These are phyloP conservation scores for Mycena haematopus DNA, from an alignment of 768 basidiomycete species.

Conservation along the genomic window DNA sequence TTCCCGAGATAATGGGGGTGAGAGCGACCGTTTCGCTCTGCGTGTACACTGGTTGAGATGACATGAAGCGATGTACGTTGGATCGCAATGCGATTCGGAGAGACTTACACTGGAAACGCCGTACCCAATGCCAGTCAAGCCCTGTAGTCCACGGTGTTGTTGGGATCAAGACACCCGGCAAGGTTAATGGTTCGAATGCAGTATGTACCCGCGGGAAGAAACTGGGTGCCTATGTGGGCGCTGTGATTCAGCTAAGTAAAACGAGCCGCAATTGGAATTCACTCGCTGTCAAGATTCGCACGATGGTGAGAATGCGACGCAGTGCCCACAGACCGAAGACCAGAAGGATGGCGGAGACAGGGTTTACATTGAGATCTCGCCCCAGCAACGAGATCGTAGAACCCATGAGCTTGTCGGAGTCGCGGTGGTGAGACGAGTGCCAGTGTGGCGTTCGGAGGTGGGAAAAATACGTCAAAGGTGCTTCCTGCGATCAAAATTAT, in stretches of 20 bases:
- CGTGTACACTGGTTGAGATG: conserved; percentile 31
- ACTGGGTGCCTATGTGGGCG: background rate
- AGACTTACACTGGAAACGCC: conserved; percentile 34
- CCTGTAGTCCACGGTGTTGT: conserved; percentile 38
- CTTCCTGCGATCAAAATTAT: no score
- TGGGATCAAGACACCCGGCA: conserved; percentile 37
- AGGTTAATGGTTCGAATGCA: conserved; percentile 36
- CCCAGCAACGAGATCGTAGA: conserved; percentile 6
- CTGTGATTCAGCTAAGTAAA: background rate
- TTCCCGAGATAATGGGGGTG: conserved; percentile 40
- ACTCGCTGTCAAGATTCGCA: background rate
- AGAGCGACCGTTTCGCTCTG: conserved; percentile 35
- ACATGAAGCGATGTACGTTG: no score
- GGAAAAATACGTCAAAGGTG: no score
- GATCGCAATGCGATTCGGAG: no score
- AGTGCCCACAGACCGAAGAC: background rate
- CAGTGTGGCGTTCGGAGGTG: no score
- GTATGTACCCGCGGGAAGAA: conserved; percentile 36
- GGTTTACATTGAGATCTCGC: background rate
- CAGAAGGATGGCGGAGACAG: background rate
- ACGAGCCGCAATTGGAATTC: background rate
- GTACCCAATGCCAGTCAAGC: conserved; percentile 34
- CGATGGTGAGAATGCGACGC: background rate
- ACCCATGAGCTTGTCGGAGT: background rate
- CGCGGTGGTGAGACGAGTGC: background rate